Conservation (phyloP, 1,139 yeast species). For the Geotrichum klebahnii region DNA sequence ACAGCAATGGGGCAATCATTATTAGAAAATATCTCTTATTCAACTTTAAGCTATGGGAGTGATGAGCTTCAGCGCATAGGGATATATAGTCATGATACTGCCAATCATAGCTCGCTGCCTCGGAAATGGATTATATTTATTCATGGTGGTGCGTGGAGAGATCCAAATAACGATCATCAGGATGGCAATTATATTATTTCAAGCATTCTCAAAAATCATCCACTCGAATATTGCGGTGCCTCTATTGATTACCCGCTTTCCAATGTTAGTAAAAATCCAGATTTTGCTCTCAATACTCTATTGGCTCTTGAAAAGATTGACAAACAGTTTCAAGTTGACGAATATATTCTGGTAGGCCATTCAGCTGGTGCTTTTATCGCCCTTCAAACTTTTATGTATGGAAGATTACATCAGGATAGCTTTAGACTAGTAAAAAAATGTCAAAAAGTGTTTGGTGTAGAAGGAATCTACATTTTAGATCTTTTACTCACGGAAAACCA, state of each 20-base stretch:
- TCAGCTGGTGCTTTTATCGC: conserved; percentile 77
- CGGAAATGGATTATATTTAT: conserved; percentile 49
- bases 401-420: conserved; percentile 1
- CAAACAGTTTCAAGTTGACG: conserved; percentile 32
- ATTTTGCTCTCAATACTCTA: conserved; percentile 56
- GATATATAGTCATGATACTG: not conserved
- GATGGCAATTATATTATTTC: conserved; percentile 49
- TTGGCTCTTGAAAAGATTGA: conserved; percentile 43
- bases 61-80: conserved; percentile 2
- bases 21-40: not conserved
- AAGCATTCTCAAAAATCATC: conserved; percentile 22
- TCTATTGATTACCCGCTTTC: conserved; percentile 68
- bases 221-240: conserved; percentile 28
- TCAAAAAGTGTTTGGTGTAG: conserved; percentile 40
- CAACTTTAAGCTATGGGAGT: not conserved
- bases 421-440: conserved; percentile 23
- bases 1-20: not conserved
- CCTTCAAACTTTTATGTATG: conserved; percentile 47
- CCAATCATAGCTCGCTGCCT: not conserved
- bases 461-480: conserved; percentile 51
- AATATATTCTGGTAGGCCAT: conserved; percentile 58
- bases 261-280: conserved; percentile 53
- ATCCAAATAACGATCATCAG: conserved; percentile 53
- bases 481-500: conserved; percentile 47
- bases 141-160: conserved; percentile 93